Conservation (phyloP, 768 basidiomycete genomes). For the Fistulinella prunicolor region DNA sequence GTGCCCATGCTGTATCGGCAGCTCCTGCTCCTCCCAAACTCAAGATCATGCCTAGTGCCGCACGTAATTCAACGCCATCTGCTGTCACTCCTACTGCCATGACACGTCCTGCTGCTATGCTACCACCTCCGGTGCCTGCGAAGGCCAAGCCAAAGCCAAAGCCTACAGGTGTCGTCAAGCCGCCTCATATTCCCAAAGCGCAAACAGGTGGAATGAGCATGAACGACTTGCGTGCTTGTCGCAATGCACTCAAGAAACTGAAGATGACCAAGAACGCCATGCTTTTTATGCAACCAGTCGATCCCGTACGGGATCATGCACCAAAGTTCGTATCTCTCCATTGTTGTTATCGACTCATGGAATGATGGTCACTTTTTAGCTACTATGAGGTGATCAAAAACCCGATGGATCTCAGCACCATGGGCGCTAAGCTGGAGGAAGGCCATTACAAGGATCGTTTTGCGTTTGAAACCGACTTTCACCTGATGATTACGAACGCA, state of each 20-base stretch:
- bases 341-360: constrained; percentile 5
- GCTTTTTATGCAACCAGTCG: constrained; percentile 87
- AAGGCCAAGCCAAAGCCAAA: constrained; percentile 29
- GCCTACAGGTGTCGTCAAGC: constrained; percentile 29
- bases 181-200: constrained; percentile 60
- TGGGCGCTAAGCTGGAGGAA: constrained; percentile 79
- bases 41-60: constrained; percentile 37
- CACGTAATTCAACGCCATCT: constrained; percentile 18
- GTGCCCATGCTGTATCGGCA: constrained; percentile 28
- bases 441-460: constrained; percentile 85
- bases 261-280: constrained; percentile 67
- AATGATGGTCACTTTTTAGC: constrained; percentile 38
- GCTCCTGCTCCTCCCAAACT: constrained; percentile 50
- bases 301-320: constrained; percentile 89
- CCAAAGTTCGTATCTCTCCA: constrained; percentile 55
- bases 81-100: constrained; percentile 8
- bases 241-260: constrained; percentile 78
- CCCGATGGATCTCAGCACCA: constrained; percentile 93
- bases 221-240: constrained; percentile 72
- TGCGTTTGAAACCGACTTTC: constrained; percentile 83
- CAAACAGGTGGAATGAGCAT: constrained; percentile 74
- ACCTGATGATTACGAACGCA: constrained; percentile 84
- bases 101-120: constrained; percentile 20
- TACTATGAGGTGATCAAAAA: constrained; percentile 89
- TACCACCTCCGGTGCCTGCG: constrained; percentile 29